phyloP scores from a whole-genome alignment of 192 early-diverging fungal species.

The Coemansia sp. region DNA sequence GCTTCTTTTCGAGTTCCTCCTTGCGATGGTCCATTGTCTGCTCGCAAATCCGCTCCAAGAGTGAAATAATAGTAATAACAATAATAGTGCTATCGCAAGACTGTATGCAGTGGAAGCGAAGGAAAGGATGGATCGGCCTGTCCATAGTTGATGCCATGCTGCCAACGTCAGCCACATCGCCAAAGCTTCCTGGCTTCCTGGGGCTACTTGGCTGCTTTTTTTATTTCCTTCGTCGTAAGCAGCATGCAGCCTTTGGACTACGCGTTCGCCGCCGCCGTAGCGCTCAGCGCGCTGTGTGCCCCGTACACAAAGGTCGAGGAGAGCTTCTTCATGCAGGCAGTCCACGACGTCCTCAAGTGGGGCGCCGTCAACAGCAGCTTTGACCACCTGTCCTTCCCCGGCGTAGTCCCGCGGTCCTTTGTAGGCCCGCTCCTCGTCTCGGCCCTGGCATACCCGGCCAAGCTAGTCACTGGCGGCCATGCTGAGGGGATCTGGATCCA shows the following conservation, averaged over 20 bases:
- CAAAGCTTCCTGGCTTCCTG: background rate
- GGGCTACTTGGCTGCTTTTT: background rate
- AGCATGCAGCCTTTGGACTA: conserved; percentile 20
- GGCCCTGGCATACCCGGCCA: conserved; percentile 39
- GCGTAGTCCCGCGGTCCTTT: conserved; percentile 95
- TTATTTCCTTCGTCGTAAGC: background rate
- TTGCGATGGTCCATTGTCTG: conserved; percentile 67
- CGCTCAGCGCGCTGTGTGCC: conserved; percentile 33
- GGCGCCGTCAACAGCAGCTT: conserved; percentile 54
- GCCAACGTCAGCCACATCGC: no score
- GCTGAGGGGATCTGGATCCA: conserved; percentile 30
- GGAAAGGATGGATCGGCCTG: no score
- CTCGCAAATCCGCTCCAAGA: background rate
- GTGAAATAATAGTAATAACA: no score
- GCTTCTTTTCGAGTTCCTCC: conserved; percentile 90
- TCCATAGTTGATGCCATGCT: no score
- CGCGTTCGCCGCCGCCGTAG: conserved; percentile 16
- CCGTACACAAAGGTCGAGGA: conserved; percentile 98
- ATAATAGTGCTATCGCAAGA: no score
- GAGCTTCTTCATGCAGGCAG: conserved; percentile 93
- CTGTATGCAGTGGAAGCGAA: no score
- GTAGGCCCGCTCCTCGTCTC: conserved; percentile 76
- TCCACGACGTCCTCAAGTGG: conserved; percentile 83
- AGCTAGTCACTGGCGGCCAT: conserved; percentile 3
- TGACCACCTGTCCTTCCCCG: conserved; percentile 93